Evolutionary conservation across 345 rosid species (phyloP), one percentile per base, ranked within the genome.

Genomic region (Eucalyptus tenuipes): DNA sequence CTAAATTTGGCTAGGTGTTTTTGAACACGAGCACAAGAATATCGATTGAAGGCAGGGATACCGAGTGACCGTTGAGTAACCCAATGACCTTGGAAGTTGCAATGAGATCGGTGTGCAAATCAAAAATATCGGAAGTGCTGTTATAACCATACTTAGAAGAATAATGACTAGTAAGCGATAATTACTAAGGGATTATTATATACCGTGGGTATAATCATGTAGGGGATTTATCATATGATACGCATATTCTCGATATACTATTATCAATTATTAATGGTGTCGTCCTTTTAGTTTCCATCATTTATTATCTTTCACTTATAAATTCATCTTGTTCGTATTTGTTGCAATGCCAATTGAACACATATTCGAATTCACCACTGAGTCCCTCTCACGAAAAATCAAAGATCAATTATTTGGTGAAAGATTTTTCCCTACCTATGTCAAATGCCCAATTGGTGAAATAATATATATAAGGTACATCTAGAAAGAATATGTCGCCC

Each of bases 241-340:
- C 10, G 5, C 40, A n/a, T 5, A n/a, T 64, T n/a, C 37, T 8
- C 3, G 9, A 64, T 3, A n/a, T n/a, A n/a, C 20, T 64, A 14
- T n/a, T n/a, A 14, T 64, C 40, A 7, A n/a, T 64, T n/a, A n/a
- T 14, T 4, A n/a, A 64, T 64, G 18, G 4, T n/a, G 5, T 0
- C 5, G 2, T 64, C 37, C 33, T n/a, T n/a, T 64, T 7, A 7
- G 10, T 64, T 64, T 64, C 20, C 37, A 64, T n/a, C 20, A n/a
- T 14, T 64, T 64, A 64, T 15, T 13, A 4, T n/a, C 16, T 64
- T 64, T n/a, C 8, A n/a, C 75, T n/a, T n/a, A n/a, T 29, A 4
- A n/a, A 64, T 29, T 64, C 20, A 29, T 64, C 71, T 64, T 64
- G 14, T 17, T 64, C 10, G 3, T 64, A 31, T 64, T 64, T 61